Conservation (phyloP, 345 rosid genomes). For the Streptanthus diversifolius region DNA sequence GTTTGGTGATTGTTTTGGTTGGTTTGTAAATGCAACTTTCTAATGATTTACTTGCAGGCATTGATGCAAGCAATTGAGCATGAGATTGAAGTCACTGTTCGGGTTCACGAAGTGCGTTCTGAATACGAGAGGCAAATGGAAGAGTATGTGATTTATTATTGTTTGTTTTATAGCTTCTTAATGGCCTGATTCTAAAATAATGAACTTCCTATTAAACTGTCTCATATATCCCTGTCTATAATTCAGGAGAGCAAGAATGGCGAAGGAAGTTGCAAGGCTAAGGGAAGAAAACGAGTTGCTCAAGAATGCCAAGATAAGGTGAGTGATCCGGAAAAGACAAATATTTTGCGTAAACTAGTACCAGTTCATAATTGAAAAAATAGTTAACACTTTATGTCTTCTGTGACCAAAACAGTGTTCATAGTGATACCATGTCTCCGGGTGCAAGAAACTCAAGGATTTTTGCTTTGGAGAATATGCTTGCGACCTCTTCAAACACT, state of each 20-base stretch:
- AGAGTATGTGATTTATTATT: slow-evolving; percentile 58
- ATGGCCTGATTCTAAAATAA: neutral
- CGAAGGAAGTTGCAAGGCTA: slow-evolving; percentile 71
- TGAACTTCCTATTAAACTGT: neutral
- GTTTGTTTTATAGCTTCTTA: slow-evolving; percentile 7
- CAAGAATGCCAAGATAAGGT: slow-evolving; percentile 63
- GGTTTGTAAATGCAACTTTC: slow-evolving; percentile 10
- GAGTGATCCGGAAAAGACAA: slow-evolving; percentile 12
- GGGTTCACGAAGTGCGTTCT: slow-evolving; percentile 90
- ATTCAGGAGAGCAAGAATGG: slow-evolving; percentile 87
- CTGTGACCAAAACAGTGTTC: slow-evolving; percentile 45
- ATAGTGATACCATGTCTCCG: slow-evolving; percentile 70
- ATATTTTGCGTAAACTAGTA: neutral
- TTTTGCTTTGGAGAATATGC: slow-evolving; percentile 96
- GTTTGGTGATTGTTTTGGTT: slow-evolving; percentile 10
- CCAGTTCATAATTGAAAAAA: neutral
- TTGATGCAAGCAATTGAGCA: slow-evolving; percentile 88
- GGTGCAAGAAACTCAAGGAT: slow-evolving; percentile 95
- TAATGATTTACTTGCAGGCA: slow-evolving; percentile 45
- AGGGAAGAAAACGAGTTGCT: slow-evolving; percentile 71
- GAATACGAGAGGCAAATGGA: slow-evolving; percentile 89
- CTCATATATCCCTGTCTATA: slow-evolving; percentile 18
- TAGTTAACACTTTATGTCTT: slow-evolving; percentile 16
- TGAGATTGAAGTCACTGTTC: slow-evolving; percentile 88
- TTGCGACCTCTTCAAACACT: slow-evolving; percentile 75